Conservation (phyloP, 2,329 filamentous ascomycete genomes). For the Alternaria solani region DNA sequence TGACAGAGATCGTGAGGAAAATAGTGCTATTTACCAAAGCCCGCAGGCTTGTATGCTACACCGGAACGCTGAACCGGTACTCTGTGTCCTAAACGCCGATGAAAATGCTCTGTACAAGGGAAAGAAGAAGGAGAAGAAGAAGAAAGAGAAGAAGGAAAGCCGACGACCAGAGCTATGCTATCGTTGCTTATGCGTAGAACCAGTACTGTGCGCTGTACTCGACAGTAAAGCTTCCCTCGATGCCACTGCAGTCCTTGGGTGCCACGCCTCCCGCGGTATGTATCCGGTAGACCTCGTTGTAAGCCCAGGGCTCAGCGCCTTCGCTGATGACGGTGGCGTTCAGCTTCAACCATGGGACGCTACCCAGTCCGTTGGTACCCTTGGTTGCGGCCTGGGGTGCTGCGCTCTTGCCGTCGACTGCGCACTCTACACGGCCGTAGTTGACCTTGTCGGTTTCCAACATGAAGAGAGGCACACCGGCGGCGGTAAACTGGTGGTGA, state of each 20-base stretch:
- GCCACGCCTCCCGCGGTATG: conserved; percentile 82
- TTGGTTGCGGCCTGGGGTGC: conserved; percentile 69
- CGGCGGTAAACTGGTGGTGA: conserved; percentile 80
- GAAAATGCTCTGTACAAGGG: conserved; percentile 43
- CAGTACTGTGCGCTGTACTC: conserved; percentile 85
- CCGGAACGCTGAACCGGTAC: conserved; percentile 24
- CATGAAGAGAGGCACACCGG: conserved; percentile 80
- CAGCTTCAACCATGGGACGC: conserved; percentile 84
- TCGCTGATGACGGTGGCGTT: conserved; percentile 48
- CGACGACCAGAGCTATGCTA: background rate
- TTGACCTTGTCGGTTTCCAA: conserved; percentile 65
- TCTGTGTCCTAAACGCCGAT: conserved; percentile 35
- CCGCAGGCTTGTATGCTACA: conserved; percentile 15
- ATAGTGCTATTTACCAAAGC: conserved; percentile 30
- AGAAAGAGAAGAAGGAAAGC: background rate
- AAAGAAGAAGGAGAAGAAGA: background rate
- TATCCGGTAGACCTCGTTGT: conserved; percentile 82
- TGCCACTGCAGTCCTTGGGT: conserved; percentile 75
- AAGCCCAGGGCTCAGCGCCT: conserved; percentile 45
- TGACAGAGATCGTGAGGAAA: conserved; percentile 29
- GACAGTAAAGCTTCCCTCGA: conserved; percentile 71
- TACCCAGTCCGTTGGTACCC: conserved; percentile 66
- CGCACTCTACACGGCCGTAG: conserved; percentile 69
- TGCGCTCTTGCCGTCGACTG: conserved; percentile 66
- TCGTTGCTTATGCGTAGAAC: conserved; percentile 56